Percentiles rank a stretch among this genome's conserved stretches.
These are phyloP conservation scores for Hibiscus tridactylites DNA, from an alignment of 345 rosid species.

Conservation along the genomic window DNA sequence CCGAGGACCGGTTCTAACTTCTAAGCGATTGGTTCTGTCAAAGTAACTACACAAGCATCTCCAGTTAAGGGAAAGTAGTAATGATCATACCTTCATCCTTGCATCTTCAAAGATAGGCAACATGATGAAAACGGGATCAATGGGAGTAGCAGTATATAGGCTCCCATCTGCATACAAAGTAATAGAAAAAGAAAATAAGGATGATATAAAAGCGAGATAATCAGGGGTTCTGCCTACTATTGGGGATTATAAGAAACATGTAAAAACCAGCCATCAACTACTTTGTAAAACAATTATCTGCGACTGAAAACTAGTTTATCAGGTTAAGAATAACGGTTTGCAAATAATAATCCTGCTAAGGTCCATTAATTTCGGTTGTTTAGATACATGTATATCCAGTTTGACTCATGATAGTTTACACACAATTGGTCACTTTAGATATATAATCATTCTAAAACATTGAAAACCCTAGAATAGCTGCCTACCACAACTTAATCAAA, in stretches of 20 bases:
- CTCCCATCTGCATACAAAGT: constrained; percentile 52
- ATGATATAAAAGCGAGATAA: neutral
- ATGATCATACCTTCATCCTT: constrained; percentile 62
- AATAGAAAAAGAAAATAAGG: neutral
- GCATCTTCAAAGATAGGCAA: constrained; percentile 80
- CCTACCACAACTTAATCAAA: neutral
- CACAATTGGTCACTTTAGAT: neutral
- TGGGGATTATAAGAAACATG: neutral
- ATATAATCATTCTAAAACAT: neutral
- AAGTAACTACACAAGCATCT: neutral
- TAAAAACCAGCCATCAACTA: neutral
- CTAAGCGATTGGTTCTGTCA: neutral
- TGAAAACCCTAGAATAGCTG: neutral
- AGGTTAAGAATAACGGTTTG: too few relatives aligned
- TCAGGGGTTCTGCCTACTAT: neutral
- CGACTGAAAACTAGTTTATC: neutral
- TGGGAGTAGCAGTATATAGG: constrained; percentile 62
- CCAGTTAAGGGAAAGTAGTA: neutral
- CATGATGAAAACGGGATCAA: constrained; percentile 80
- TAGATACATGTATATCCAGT: neutral
- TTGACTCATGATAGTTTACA: neutral
- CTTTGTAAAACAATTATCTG: neutral
- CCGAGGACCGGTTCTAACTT: neutral
- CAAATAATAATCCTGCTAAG: neutral
- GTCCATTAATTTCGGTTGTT: neutral